Conservation (phyloP, 768 basidiomycete genomes). For the Trametes maxima region DNA sequence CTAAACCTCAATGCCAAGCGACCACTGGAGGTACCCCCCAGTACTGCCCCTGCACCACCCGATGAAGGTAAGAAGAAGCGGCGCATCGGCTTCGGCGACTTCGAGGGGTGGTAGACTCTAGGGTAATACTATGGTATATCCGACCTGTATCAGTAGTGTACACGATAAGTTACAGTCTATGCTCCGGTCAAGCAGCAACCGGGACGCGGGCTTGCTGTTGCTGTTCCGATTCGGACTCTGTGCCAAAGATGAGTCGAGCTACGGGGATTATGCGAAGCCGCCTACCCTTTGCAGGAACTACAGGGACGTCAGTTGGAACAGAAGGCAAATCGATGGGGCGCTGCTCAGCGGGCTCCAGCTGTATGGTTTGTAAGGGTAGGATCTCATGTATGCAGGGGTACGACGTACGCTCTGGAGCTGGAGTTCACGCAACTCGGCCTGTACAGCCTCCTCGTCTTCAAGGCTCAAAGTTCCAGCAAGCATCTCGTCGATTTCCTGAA, state of each 20-base stretch:
- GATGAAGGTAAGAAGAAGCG: slow-evolving; percentile 78
- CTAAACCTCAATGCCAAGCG: slow-evolving; percentile 48
- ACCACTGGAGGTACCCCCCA: slow-evolving; percentile 19
- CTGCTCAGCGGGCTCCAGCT: slow-evolving; percentile 12
- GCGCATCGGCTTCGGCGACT: slow-evolving; percentile 88
- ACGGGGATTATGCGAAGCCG: background rate
- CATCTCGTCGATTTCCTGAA: slow-evolving; percentile 89
- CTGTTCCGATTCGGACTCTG: slow-evolving; percentile 2
- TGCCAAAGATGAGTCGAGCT: background rate
- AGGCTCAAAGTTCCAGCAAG: slow-evolving; percentile 77
- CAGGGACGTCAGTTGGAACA: slow-evolving; percentile 51
- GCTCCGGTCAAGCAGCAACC: slow-evolving; percentile 30
- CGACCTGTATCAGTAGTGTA: slow-evolving; percentile 21
- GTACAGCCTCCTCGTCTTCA: slow-evolving; percentile 95
- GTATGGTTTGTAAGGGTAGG: background rate
- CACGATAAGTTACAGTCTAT: slow-evolving; percentile 6
- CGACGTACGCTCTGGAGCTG: slow-evolving; percentile 62
- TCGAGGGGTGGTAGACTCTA: slow-evolving; percentile 67
- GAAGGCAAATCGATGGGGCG: slow-evolving; percentile 50
- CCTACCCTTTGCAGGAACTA: slow-evolving; percentile 37
- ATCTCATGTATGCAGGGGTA: background rate
- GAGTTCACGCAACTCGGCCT: slow-evolving; percentile 73
- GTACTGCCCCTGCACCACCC: slow-evolving; percentile 7
- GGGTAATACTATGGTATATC: slow-evolving; percentile 2
- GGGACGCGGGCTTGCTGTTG: slow-evolving; percentile 31